These are phyloP conservation scores for Pugionium cornutum DNA, from an alignment of 345 rosid genomes.

Conservation along the genomic window DNA sequence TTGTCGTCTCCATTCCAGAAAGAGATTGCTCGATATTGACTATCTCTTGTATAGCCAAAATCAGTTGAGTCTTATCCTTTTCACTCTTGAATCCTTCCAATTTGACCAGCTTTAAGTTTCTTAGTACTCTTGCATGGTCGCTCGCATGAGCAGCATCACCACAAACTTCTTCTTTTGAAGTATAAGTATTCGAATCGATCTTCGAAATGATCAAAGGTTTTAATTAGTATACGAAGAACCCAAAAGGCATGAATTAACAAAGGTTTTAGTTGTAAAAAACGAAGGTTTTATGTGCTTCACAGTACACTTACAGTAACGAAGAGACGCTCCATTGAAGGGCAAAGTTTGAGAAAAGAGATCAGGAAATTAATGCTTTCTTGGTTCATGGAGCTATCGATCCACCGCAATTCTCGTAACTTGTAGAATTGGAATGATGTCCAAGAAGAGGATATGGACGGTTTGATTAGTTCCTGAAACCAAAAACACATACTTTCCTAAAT, in stretches of 20 bases:
- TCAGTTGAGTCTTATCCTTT: slow-evolving; percentile 37
- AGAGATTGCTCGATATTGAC: slow-evolving; percentile 23
- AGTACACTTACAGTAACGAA: slow-evolving; percentile 52
- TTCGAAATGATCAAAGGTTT: slow-evolving; percentile 26
- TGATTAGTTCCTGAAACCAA: slow-evolving; percentile 48
- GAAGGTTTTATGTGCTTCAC: too few relatives aligned
- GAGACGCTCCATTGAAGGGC: slow-evolving; percentile 55
- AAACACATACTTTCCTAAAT: neutral
- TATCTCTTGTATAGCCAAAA: slow-evolving; percentile 39
- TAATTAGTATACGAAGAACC: slow-evolving; percentile 13
- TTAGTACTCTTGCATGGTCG: slow-evolving; percentile 34
- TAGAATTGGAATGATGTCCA: slow-evolving; percentile 54
- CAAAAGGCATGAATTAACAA: neutral
- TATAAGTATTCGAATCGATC: slow-evolving; percentile 51
- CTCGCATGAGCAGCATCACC: slow-evolving; percentile 32
- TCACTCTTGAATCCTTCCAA: slow-evolving; percentile 47
- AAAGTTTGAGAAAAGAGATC: slow-evolving; percentile 53
- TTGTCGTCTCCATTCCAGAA: neutral
- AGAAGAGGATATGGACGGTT: slow-evolving; percentile 47
- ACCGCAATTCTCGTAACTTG: slow-evolving; percentile 54
- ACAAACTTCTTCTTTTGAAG: slow-evolving; percentile 19
- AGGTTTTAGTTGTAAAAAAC: neutral
- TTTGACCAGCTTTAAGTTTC: slow-evolving; percentile 44
- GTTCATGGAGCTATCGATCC: slow-evolving; percentile 53
- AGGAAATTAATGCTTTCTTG: slow-evolving; percentile 40